phyloP scores from a whole-genome alignment of 2,329 filamentous ascomycete genomes.

The Cyanodermella asteris region DNA sequence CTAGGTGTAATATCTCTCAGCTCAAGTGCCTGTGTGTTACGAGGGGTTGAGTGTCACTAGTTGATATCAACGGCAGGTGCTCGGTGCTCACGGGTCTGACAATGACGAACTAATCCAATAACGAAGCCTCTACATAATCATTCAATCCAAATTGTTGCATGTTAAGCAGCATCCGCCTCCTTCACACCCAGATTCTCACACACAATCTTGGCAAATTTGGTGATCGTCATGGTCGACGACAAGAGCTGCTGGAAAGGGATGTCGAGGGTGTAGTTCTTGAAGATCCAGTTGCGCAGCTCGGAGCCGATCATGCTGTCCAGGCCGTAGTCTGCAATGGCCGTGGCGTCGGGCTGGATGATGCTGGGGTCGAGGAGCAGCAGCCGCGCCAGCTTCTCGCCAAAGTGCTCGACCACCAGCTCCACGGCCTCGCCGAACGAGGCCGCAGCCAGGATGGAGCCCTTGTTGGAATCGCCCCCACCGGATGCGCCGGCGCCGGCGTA shows the following conservation, averaged over 20 bases:
- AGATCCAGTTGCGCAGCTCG: constrained; percentile 10
- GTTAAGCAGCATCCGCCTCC: too few relatives aligned
- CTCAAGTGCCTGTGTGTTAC: too few relatives aligned
- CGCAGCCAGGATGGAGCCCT: constrained; percentile 1
- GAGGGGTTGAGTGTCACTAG: too few relatives aligned
- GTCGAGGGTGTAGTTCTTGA: constrained; percentile 8
- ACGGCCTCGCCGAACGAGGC: neutral
- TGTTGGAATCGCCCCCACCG: neutral
- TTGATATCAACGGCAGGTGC: too few relatives aligned
- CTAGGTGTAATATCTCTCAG: too few relatives aligned
- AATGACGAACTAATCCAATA: too few relatives aligned
- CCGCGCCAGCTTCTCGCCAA: constrained; percentile 1
- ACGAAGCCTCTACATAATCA: too few relatives aligned
- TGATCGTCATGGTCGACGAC: neutral
- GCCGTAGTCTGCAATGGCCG: constrained; percentile 6
- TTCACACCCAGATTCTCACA: too few relatives aligned
- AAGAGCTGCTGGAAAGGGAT: constrained; percentile 6
- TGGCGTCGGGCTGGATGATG: constrained; percentile 2
- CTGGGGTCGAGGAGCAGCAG: constrained; percentile 2
- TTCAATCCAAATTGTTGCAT: too few relatives aligned
- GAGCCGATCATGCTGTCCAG: constrained; percentile 12
- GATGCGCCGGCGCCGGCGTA: neutral
- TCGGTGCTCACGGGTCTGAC: too few relatives aligned
- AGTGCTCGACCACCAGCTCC: constrained; percentile 1
- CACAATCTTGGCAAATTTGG: too few relatives aligned